Conservation (phyloP, 208 protist species). For the Acanthamoeba sp. region DNA sequence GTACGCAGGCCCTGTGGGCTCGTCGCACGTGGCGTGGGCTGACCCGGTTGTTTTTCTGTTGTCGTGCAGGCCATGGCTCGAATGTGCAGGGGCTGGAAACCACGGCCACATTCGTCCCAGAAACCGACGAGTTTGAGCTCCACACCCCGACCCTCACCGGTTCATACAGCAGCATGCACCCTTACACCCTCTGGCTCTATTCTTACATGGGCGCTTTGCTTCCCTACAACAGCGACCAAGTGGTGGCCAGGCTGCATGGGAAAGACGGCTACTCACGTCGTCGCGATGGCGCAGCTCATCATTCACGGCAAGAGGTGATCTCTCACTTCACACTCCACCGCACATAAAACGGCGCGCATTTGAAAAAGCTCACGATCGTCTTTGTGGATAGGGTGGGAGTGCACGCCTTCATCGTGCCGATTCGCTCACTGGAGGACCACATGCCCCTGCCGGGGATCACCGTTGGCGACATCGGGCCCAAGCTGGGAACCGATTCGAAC, state of each 20-base stretch:
- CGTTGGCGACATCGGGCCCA: constrained; percentile 85
- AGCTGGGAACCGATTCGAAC: constrained; percentile 82
- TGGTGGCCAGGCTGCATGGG: constrained; percentile 84
- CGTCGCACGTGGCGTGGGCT: neutral
- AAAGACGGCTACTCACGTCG: constrained; percentile 76
- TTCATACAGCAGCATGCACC: constrained; percentile 2
- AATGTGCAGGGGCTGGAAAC: constrained; percentile 88
- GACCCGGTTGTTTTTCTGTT: neutral
- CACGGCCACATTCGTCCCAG: constrained; percentile 81
- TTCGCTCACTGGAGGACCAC: constrained; percentile 79
- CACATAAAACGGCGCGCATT: neutral
- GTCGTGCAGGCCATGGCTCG: constrained; percentile 53
- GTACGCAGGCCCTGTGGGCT: neutral
- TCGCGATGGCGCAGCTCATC: constrained; percentile 87
- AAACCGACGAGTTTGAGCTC: constrained; percentile 85
- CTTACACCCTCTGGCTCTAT: neutral
- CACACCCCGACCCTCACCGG: constrained; percentile 81
- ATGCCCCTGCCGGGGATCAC: constrained; percentile 78
- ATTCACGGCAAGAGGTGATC: constrained; percentile 72
- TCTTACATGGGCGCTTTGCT: too few species aligned
- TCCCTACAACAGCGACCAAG: constrained; percentile 81
- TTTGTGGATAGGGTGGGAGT: constrained; percentile 79
- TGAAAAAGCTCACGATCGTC: neutral
- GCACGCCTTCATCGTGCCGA: constrained; percentile 86
- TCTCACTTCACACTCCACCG: neutral